Evolutionary conservation across 2,329 filamentous ascomycete species (phyloP), one percentile per base, ranked within the genome.

Genomic region (Claviceps lovelessii): DNA sequence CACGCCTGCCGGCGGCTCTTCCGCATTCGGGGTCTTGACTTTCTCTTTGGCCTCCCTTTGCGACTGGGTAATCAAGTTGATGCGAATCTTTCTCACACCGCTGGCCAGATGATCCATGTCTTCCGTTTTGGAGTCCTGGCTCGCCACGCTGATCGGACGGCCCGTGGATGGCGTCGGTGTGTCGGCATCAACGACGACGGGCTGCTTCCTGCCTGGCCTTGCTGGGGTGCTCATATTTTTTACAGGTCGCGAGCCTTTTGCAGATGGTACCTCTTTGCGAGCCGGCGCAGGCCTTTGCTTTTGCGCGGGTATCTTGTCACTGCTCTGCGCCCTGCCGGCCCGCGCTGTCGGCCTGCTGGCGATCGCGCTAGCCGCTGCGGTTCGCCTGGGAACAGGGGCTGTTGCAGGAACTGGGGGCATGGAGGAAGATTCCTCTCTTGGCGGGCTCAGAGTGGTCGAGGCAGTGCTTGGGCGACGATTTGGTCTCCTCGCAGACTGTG

Each of bases 21-120:
- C 45, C 19, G 47, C 6, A 8, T 13, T 17, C 37, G 37, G 3
- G 11, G 45, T 23, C 33, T 29, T 31, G 51, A 33, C n/a, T 54
- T 64, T 63, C 53, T 75, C 74, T 31, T 72, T 74, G 1, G 76
- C 78, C 51, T 81, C 79, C 60, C 74, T 76, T 61, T 82, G 77
- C 44, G 79, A 73, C 57, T 81, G 74, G 1, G 79, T 81, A 44
- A 83, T 71, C 29, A 84, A 64, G 53, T 78, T 83, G 61, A 84
- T 80, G 63, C 78, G 82, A 56, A 84, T 79, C 64, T 77, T 81
- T 64, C 78, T 82, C 75, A 84, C 78, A 1, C 78, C 76, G 41
- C 70, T 72, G 0, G 79, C 77, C 57, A 85, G 72, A 51, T 69
- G 74, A 53, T 83, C 78, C 41, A 84, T 63, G 51, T 76, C 76